phyloP scores from a whole-genome alignment of 2,329 filamentous ascomycete genomes.

The Hymenoscyphus scutula region DNA sequence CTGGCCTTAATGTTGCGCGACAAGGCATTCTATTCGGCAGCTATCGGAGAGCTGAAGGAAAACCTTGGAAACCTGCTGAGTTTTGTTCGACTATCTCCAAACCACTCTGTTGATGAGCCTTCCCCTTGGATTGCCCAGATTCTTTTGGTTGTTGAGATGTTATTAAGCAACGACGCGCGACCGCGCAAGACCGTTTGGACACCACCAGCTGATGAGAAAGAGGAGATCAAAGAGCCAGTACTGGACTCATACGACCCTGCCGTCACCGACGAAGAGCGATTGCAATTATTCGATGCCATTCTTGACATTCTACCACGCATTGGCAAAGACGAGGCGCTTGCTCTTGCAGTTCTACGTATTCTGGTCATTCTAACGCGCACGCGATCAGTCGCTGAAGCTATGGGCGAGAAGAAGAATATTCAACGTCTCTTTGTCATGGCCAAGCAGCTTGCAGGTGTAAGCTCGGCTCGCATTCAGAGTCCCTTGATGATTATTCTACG shows the following conservation, averaged over 20 bases:
- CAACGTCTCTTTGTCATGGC: conserved; percentile 92
- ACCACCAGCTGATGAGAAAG: conserved; percentile 49
- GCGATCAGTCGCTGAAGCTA: conserved; percentile 67
- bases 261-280: conserved; percentile 63
- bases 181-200: conserved; percentile 74
- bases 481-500: conserved; percentile 73
- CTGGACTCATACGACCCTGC: conserved; percentile 60
- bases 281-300: conserved; percentile 71
- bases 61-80: conserved; percentile 72
- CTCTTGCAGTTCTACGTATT: conserved; percentile 77
- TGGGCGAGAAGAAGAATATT: conserved; percentile 86
- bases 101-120: conserved; percentile 70
- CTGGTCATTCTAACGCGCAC: conserved; percentile 84
- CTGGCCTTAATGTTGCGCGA: conserved; percentile 86
- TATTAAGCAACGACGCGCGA: conserved; percentile 86
- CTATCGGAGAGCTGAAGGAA: conserved; percentile 70
- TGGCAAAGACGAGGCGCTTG: conserved; percentile 81
- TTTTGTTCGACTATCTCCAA: conserved; percentile 71
- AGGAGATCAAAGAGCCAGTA: conserved; percentile 51
- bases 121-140: conserved; percentile 92
- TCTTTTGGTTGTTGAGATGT: conserved; percentile 82
- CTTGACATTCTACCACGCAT: conserved; percentile 81
- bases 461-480: conserved; percentile 70
- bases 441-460: conserved; percentile 80
- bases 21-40: conserved; percentile 73